Percentiles rank a stretch among this genome's conserved stretches.
Evolutionary conservation across 768 basidiomycete species (phyloP).

Genomic region (Phlebiopsis flavidoalba): DNA sequence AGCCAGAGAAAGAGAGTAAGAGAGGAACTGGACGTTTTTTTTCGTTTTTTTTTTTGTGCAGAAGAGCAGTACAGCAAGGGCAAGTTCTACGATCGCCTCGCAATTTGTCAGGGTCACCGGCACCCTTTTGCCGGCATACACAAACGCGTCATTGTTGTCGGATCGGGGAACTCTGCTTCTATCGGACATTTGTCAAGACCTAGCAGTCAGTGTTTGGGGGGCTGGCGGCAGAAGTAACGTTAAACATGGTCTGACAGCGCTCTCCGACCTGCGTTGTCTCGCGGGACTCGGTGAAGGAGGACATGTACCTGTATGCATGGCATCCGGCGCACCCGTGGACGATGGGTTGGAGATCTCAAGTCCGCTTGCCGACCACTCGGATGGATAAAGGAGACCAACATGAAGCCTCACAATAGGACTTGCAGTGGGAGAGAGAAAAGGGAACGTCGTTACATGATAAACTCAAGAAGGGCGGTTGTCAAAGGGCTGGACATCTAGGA

Average conservation of each 20-base stretch:
- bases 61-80: too few relatives aligned
- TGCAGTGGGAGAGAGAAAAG: slow-evolving; percentile 25
- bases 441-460: slow-evolving; percentile 31
- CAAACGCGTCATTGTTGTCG: slow-evolving; percentile 34
- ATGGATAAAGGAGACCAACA: slow-evolving; percentile 18
- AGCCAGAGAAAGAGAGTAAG: too few relatives aligned
- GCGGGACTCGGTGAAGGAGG: neutral
- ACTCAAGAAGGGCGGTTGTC: slow-evolving; percentile 31
- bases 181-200: slow-evolving; percentile 38
- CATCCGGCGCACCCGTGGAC: slow-evolving; percentile 19
- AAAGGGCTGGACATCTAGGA: slow-evolving; percentile 29
- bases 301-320: slow-evolving; percentile 4
- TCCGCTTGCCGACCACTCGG: slow-evolving; percentile 17
- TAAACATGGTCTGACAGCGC: slow-evolving; percentile 42
- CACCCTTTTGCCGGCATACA: slow-evolving; percentile 24
- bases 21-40: too few relatives aligned
- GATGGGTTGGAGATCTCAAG: slow-evolving; percentile 22
- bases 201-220: slow-evolving; percentile 23
- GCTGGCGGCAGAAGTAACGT: slow-evolving; percentile 30
- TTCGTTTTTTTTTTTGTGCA: too few relatives aligned
- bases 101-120: slow-evolving; percentile 24
- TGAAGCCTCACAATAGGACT: slow-evolving; percentile 11
- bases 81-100: too few relatives aligned
- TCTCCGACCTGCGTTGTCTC: slow-evolving; percentile 33
- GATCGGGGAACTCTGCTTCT: slow-evolving; percentile 35